A percentile compares a stretch with the other conserved stretches of the same genome.
These are phyloP conservation scores for Taiwanofungus camphoratus DNA, from an alignment of 1,284 basidiomycete species.

Conservation along the genomic window DNA sequence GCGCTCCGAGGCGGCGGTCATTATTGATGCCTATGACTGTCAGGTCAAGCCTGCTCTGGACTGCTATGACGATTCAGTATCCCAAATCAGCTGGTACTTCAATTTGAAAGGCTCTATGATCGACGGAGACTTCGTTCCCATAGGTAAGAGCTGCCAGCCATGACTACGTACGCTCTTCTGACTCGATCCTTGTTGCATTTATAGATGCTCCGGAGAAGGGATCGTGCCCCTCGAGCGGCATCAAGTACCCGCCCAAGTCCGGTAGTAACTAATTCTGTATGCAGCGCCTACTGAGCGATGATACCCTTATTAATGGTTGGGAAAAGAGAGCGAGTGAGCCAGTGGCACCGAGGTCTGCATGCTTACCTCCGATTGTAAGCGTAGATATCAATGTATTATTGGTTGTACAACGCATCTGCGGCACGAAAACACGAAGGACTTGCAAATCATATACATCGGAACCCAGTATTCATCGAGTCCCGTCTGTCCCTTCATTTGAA, in stretches of 20 bases:
- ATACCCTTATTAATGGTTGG: too few relatives aligned
- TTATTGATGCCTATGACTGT: not conserved
- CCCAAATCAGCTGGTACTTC: slow-evolving; percentile 63
- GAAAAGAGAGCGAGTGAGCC: too few relatives aligned
- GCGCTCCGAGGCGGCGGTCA: too few relatives aligned
- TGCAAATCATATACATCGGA: too few relatives aligned
- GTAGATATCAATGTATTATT: too few relatives aligned
- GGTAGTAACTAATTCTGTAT: slow-evolving; percentile 23
- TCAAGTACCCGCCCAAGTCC: slow-evolving; percentile 61
- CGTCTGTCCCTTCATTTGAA: too few relatives aligned
- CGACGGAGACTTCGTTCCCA: slow-evolving; percentile 57
- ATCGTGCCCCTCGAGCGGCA: slow-evolving; percentile 49
- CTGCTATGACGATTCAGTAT: slow-evolving; percentile 44
- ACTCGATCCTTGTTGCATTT: not conserved
- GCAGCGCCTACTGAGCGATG: too few relatives aligned
- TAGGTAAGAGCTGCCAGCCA: slow-evolving; percentile 35
- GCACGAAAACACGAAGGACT: too few relatives aligned
- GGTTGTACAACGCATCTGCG: too few relatives aligned
- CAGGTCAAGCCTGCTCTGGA: slow-evolving; percentile 49
- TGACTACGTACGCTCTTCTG: not conserved
- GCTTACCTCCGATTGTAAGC: too few relatives aligned
- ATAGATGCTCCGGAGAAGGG: slow-evolving; percentile 48
- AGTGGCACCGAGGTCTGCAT: too few relatives aligned
- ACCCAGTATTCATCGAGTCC: too few relatives aligned
- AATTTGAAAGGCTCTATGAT: slow-evolving; percentile 60